Conservation (phyloP, 495 filamentous ascomycete species). For the Xylaria sp. region DNA sequence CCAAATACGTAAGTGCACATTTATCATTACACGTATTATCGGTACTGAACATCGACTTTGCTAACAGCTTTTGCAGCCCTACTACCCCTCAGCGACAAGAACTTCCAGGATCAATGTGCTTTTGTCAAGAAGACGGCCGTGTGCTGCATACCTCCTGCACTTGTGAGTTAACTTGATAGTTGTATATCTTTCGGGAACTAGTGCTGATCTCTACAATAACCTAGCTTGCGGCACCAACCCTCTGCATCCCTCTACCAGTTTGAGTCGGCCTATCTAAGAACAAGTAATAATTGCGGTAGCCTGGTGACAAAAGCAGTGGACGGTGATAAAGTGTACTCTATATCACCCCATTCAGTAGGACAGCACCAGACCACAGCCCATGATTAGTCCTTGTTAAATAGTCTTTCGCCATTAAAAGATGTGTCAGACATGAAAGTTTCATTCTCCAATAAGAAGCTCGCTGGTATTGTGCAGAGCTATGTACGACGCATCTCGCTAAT, state of each 20-base stretch:
- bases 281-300: not conserved
- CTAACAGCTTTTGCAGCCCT: not conserved
- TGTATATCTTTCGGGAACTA: too few species aligned
- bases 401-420: too few species aligned
- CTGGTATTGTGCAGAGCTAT: too few species aligned
- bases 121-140: constrained; percentile 10
- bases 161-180: not conserved
- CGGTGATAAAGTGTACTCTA: not conserved
- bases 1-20: constrained; percentile 3
- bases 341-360: too few species aligned
- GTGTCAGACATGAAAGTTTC: too few species aligned
- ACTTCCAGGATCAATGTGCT: constrained; percentile 8
- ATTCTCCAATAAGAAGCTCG: too few species aligned
- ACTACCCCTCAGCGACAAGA: constrained; percentile 3
- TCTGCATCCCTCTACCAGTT: constrained; percentile 1
- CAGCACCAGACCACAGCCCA: too few species aligned
- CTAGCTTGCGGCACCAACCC: not conserved
- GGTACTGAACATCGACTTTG: not conserved
- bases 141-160: not conserved
- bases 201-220: not conserved
- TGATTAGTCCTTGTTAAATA: too few species aligned
- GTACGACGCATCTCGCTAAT: too few species aligned
- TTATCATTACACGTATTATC: not conserved
- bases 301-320: not conserved
- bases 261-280: not conserved